phyloP scores from a whole-genome alignment of 2,329 filamentous ascomycete genomes.

The Trichophyton mentagrophytes region DNA sequence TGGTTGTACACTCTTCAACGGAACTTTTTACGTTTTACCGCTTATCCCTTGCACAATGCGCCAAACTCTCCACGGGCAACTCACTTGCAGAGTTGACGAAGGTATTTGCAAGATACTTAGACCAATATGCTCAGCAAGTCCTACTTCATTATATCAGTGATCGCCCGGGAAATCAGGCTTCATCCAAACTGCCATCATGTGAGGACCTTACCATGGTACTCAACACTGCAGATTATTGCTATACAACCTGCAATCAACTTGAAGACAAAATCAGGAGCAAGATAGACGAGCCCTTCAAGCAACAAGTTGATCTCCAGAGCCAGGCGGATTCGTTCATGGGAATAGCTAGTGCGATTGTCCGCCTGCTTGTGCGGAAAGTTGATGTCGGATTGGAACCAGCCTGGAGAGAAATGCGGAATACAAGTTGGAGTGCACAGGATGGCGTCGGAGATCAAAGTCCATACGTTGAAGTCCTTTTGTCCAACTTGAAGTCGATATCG shows the following conservation, averaged over 20 bases:
- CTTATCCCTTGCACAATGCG: conserved; percentile 81
- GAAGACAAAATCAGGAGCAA: conserved; percentile 89
- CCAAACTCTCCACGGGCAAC: conserved; percentile 85
- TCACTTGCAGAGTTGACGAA: conserved; percentile 72
- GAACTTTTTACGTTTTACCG: conserved; percentile 98
- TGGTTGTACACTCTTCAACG: conserved; percentile 85
- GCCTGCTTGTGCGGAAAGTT: conserved; percentile 70
- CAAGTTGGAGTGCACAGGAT: conserved; percentile 87
- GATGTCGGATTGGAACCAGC: conserved; percentile 70
- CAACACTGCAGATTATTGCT: conserved; percentile 97
- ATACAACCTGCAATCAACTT: conserved; percentile 79
- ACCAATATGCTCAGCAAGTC: conserved; percentile 90
- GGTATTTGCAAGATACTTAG: conserved; percentile 82
- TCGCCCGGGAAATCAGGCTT: conserved; percentile 41
- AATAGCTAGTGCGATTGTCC: conserved; percentile 76
- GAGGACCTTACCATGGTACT: conserved; percentile 76
- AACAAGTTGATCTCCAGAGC: conserved; percentile 73
- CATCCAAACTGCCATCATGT: conserved; percentile 40
- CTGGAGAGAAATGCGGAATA: conserved; percentile 97
- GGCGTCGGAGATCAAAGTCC: conserved; percentile 85
- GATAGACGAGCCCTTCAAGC: conserved; percentile 64
- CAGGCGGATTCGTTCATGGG: conserved; percentile 94
- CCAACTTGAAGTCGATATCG: conserved; percentile 56
- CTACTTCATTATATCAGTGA: conserved; percentile 60
- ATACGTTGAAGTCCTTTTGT: conserved; percentile 73